Conservation (phyloP, 1,284 basidiomycete genomes). For the Papiliotrema terrestris region DNA sequence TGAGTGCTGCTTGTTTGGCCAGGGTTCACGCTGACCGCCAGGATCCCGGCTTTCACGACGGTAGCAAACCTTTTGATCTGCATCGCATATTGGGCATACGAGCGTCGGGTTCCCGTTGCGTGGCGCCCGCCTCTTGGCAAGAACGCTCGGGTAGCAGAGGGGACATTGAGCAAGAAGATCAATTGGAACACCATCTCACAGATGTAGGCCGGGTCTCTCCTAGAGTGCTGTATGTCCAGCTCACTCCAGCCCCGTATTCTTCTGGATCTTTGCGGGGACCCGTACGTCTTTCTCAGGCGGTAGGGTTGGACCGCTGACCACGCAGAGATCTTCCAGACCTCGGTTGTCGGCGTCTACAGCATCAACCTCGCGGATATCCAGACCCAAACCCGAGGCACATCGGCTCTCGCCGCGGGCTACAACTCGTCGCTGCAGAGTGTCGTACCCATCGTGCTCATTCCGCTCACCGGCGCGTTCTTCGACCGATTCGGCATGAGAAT, state of each 20-base stretch:
- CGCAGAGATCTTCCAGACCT: conserved; percentile 41
- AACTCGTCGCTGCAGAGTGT: conserved; percentile 47
- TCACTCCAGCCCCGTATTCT: conserved; percentile 30
- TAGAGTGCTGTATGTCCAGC: background rate
- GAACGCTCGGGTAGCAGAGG: conserved; percentile 18
- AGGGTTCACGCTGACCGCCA: background rate
- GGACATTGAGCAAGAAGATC: conserved; percentile 16
- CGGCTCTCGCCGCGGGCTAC: conserved; percentile 49
- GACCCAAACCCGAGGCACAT: conserved; percentile 46
- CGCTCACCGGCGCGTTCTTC: conserved; percentile 42
- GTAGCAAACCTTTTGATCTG: conserved; percentile 31
- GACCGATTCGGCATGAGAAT: conserved; percentile 42
- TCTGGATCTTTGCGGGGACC: conserved; percentile 36
- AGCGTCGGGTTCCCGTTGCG: conserved; percentile 33
- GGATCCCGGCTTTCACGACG: conserved; percentile 39
- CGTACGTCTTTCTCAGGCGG: background rate
- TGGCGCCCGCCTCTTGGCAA: conserved; percentile 34
- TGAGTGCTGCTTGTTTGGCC: conserved; percentile 1
- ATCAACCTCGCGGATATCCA: conserved; percentile 51
- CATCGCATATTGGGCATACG: conserved; percentile 41
- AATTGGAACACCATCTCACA: conserved; percentile 13
- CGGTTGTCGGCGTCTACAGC: conserved; percentile 44
- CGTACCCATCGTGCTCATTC: conserved; percentile 51
- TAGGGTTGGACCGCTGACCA: conserved; percentile 4
- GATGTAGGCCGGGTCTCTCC: conserved; percentile 11